phyloP scores from a whole-genome alignment of 2,329 filamentous ascomycete species.

The Shiraia bambusicola region DNA sequence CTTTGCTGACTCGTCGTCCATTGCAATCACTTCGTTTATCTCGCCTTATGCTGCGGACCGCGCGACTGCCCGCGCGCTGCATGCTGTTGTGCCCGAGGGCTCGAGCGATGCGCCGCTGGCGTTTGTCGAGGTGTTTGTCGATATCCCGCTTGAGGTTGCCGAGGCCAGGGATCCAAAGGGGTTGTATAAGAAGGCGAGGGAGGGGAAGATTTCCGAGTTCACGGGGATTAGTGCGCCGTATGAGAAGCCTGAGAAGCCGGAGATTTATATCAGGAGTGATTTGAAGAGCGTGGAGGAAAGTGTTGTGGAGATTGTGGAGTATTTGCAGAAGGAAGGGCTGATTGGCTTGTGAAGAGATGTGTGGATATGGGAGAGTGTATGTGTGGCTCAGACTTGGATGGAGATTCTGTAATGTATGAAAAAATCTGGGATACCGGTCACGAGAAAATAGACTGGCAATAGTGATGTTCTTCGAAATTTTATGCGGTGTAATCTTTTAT shows the following conservation, averaged over 20 bases:
- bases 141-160: conserved; percentile 86
- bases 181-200: conserved; percentile 93
- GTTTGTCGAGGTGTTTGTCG: conserved; percentile 92
- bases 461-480: too few relatives aligned
- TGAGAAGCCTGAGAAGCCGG: conserved; percentile 80
- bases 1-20: conserved; percentile 84
- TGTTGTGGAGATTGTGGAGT: conserved; percentile 79
- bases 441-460: too few relatives aligned
- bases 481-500: too few relatives aligned
- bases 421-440: too few relatives aligned
- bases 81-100: conserved; percentile 60
- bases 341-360: conserved; percentile 38
- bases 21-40: conserved; percentile 96
- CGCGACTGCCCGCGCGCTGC: conserved; percentile 76
- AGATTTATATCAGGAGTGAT: conserved; percentile 84
- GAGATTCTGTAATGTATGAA: too few relatives aligned
- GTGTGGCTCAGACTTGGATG: too few relatives aligned
- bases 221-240: conserved; percentile 95
- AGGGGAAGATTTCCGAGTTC: conserved; percentile 94
- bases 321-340: conserved; percentile 71
- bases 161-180: conserved; percentile 97
- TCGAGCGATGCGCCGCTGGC: conserved; percentile 65
- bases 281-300: conserved; percentile 85
- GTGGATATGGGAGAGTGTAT: not conserved
- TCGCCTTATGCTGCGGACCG: conserved; percentile 90